These are phyloP conservation scores for Chlamydomonas schloesseri DNA, from an alignment of 139 green algal species.

Conservation along the genomic window DNA sequence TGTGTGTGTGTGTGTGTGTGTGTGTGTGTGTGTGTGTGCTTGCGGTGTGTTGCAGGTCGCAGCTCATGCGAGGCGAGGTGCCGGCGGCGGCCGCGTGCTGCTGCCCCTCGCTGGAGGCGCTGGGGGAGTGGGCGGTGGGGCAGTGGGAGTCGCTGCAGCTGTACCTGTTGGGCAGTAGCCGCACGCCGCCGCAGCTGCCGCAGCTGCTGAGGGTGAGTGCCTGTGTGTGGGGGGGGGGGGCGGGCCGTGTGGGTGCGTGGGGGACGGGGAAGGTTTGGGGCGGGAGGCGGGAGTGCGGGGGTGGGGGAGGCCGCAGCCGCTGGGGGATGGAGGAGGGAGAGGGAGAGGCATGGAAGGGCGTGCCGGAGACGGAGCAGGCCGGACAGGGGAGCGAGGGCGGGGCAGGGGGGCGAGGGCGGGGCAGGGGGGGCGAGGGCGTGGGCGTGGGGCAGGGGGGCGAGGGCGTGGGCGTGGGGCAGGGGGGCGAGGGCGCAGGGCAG, in stretches of 20 bases:
- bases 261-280: neutral
- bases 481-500: too few relatives aligned
- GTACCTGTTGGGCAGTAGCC: slow-evolving; percentile 60
- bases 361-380: too few relatives aligned
- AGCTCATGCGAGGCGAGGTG: slow-evolving; percentile 37
- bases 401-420: too few relatives aligned
- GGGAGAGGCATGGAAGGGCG: neutral
- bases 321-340: too few relatives aligned
- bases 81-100: slow-evolving; percentile 36
- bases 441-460: too few relatives aligned
- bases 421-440: too few relatives aligned
- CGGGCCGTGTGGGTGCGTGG: neutral
- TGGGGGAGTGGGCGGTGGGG: slow-evolving; percentile 61
- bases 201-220: slow-evolving; percentile 2
- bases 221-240: neutral
- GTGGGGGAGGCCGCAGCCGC: neutral
- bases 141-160: slow-evolving; percentile 84
- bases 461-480: too few relatives aligned
- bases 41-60: too few relatives aligned
- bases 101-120: slow-evolving; percentile 45
- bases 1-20: too few relatives aligned
- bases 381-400: too few relatives aligned
- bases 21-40: too few relatives aligned
- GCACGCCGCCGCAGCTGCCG: neutral
- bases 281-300: neutral